Evolutionary conservation across 192 early-diverging fungal species (phyloP).

Genomic region (Coemansia sp.): DNA sequence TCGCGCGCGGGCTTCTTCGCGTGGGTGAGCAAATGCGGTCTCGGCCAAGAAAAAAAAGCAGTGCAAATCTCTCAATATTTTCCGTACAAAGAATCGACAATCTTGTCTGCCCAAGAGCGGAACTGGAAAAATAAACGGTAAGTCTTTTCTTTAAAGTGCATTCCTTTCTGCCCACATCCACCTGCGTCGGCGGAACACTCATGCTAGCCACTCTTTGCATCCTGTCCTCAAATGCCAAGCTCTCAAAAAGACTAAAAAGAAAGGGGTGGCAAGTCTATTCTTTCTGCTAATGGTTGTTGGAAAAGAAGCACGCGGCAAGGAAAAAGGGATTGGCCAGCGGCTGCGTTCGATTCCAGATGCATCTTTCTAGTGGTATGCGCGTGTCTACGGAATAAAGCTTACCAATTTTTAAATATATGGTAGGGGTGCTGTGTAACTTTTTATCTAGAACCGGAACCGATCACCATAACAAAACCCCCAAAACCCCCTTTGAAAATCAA

Average conservation of each 20-base stretch:
- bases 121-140: not conserved
- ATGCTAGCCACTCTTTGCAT: not conserved
- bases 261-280: not conserved
- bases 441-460: too few species aligned
- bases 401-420: too few species aligned
- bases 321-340: too few species aligned
- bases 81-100: not conserved
- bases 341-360: too few species aligned
- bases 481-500: too few species aligned
- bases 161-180: not conserved
- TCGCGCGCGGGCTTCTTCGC: not conserved
- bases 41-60: not conserved
- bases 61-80: not conserved
- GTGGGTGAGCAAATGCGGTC: not conserved
- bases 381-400: too few species aligned
- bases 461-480: too few species aligned
- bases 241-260: constrained; percentile 5
- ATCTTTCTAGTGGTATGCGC: too few species aligned
- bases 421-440: too few species aligned
- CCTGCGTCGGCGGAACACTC: not conserved
- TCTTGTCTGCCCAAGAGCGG: not conserved
- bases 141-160: not conserved
- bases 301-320: too few species aligned
- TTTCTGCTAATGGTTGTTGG: too few species aligned
- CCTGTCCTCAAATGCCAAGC: not conserved